Evolutionary conservation across 441 rosid species (phyloP).

Genomic region (Populus hybrid): DNA sequence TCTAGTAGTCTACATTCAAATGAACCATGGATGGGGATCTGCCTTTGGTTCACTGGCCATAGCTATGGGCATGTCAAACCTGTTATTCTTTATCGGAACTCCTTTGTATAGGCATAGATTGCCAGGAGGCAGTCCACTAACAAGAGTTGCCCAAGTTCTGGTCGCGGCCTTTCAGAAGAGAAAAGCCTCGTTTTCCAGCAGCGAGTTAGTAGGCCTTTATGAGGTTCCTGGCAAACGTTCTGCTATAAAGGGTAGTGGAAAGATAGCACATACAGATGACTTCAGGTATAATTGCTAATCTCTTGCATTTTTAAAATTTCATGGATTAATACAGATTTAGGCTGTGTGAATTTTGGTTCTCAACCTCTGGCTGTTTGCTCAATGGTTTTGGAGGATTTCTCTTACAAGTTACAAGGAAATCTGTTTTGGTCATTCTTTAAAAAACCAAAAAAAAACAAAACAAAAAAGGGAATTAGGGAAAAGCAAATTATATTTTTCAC

Average conservation of each 20-base stretch:
- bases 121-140: constrained; percentile 96
- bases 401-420: too few species aligned
- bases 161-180: constrained; percentile 75
- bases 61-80: constrained; percentile 86
- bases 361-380: not conserved
- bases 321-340: not conserved
- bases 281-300: constrained; percentile 46
- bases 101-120: constrained; percentile 87
- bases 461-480: too few species aligned
- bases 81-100: constrained; percentile 76
- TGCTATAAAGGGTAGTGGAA: constrained; percentile 78
- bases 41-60: constrained; percentile 86
- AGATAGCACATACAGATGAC: constrained; percentile 66
- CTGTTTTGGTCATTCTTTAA: too few species aligned
- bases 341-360: not conserved
- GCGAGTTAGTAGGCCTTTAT: constrained; percentile 71
- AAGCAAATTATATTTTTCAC: not conserved
- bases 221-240: constrained; percentile 78
- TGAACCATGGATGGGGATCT: constrained; percentile 75
- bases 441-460: too few species aligned
- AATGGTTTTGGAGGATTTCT: not conserved
- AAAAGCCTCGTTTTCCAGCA: constrained; percentile 53
- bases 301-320: not conserved
- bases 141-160: constrained; percentile 85
- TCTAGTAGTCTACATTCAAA: constrained; percentile 83